Evolutionary conservation across 305 asterid genomes (phyloP).

Genomic region (Fraxinus greggii): DNA sequence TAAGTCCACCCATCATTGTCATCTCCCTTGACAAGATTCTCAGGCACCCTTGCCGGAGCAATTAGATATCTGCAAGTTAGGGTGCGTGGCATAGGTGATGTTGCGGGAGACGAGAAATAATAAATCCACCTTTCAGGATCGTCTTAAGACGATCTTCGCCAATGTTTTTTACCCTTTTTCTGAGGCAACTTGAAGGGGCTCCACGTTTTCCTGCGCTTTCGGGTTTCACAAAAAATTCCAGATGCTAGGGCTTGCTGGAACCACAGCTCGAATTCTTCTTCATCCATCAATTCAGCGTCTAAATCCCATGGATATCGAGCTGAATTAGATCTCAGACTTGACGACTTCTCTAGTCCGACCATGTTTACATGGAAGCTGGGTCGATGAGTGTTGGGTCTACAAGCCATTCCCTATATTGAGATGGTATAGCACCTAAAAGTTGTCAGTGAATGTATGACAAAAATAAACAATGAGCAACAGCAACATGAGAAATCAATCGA

Average conservation of each 20-base stretch:
- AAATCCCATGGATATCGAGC: constrained; percentile 92
- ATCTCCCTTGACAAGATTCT: constrained; percentile 19
- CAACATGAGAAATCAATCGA: background rate
- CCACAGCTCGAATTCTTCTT: constrained; percentile 96
- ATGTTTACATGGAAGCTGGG: constrained; percentile 98
- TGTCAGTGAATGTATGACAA: background rate
- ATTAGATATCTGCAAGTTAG: background rate
- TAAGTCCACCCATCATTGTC: constrained; percentile 24
- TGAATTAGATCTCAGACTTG: constrained; percentile 73
- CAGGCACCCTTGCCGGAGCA: background rate
- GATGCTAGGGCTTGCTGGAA: constrained; percentile 95
- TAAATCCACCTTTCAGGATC: background rate
- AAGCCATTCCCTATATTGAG: constrained; percentile 78
- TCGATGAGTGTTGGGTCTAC: constrained; percentile 91
- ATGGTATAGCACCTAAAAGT: background rate
- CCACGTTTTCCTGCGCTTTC: constrained; percentile 96
- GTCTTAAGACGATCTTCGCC: constrained; percentile 80
- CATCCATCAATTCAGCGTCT: constrained; percentile 93
- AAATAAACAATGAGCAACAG: background rate
- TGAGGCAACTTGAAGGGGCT: constrained; percentile 93
- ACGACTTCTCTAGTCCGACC: constrained; percentile 84
- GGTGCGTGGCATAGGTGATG: background rate
- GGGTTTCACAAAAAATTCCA: constrained; percentile 83
- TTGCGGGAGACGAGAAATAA: constrained; percentile 2
- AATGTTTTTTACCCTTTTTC: constrained; percentile 70